These are phyloP conservation scores for Pilasporangium apinafurcum DNA, from an alignment of 352 stramenopile genomes.

Conservation along the genomic window DNA sequence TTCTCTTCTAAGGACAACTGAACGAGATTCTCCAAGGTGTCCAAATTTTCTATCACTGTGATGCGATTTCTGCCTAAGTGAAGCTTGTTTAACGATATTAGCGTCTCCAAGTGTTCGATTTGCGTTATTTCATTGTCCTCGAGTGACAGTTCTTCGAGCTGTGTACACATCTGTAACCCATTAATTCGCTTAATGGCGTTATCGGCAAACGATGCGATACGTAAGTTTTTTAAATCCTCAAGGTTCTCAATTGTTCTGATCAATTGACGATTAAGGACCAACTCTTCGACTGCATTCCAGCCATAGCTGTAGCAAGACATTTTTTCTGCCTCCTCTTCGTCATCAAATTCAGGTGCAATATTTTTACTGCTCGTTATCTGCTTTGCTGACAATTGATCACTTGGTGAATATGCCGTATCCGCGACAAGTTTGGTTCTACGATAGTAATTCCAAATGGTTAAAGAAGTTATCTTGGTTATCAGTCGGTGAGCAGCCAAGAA, in stretches of 20 bases:
- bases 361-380: background rate
- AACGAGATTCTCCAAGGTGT: conserved; percentile 50
- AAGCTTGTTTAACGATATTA: conserved; percentile 63
- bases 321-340: conserved; percentile 4
- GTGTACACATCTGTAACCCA: conserved; percentile 38
- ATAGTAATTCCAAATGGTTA: conserved; percentile 31
- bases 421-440: background rate
- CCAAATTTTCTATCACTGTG: conserved; percentile 49
- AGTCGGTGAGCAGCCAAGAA: conserved; percentile 22
- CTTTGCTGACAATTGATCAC: background rate
- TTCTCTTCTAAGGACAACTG: conserved; percentile 86
- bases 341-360: conserved; percentile 18
- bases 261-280: conserved; percentile 55
- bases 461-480: conserved; percentile 33
- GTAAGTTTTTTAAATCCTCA: conserved; percentile 43
- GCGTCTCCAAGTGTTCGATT: conserved; percentile 55
- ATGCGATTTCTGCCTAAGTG: conserved; percentile 77
- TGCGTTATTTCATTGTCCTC: conserved; percentile 73
- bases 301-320: conserved; percentile 7
- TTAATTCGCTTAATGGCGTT: conserved; percentile 64
- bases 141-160: conserved; percentile 70
- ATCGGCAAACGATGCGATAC: conserved; percentile 52
- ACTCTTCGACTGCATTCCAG: conserved; percentile 56
- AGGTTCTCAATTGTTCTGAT: conserved; percentile 53
- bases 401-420: background rate